Base-by-base conservation (phyloP, 2,329 filamentous ascomycete species). In the Pestalotiopsis fici region DNA sequence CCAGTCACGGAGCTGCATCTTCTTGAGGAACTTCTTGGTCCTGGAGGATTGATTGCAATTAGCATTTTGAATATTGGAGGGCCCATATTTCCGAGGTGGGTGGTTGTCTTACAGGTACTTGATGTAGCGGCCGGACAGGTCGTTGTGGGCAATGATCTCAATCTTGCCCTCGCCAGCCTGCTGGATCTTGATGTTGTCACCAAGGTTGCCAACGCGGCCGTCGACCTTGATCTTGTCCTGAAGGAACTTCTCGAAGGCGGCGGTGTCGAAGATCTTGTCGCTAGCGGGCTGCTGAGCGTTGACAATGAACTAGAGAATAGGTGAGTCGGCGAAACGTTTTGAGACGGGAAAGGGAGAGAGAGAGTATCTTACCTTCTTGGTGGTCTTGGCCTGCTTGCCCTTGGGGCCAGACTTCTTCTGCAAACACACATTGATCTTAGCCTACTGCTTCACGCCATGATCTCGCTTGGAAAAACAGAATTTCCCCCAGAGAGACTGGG, bases 11-110 rank as follows among this genome's bases (percentile, higher is more conserved):
- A 99, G 93, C 91, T 98, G 95, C 90, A 98, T 94, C 93, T 99
- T 99, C 94, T 99, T 99, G 86, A 99, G 92, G 92, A 97, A 99
- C 91, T 99, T 99, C 94, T 99, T 99, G 84, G 96, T 99, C 83
- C 94, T 97, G 75, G 61, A 70, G 25, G 23, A 25, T 27, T 11
- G 13, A 4, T 57, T 11, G 23, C n/a, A 15, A 21, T 31, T 27
- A 27, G 55, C 55, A 47, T 13, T 13, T 15, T 5, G 25, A n/a
- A n/a, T 28, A 15, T 47, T 13, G n/a, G 5, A 7, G 60, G 39
- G n/a, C n/a, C n/a, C n/a, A n/a, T n/a, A n/a, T n/a, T n/a, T 13
- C 21, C 1, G 55, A 39, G 25, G 55, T 69, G 27, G 9, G 21
- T 6, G 31, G 15, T 25, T 21, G 35, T 67, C 88, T 75, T 88